phyloP scores from a whole-genome alignment of 78 protist species.

The Cavenderia fasciculata region DNA sequence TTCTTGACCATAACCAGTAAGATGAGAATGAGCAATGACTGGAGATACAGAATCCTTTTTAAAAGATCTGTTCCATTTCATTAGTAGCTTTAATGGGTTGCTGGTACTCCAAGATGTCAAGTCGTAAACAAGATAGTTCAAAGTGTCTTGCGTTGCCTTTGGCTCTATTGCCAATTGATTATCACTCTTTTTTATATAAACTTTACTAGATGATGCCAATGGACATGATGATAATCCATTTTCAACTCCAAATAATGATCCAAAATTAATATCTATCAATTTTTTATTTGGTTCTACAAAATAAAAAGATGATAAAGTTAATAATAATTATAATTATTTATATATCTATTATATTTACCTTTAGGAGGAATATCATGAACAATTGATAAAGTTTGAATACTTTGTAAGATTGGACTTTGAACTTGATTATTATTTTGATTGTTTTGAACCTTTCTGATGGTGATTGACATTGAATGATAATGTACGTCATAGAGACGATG shows the following conservation, averaged over 20 bases:
- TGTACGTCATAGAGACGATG: conserved; percentile 54
- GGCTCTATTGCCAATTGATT: conserved; percentile 2
- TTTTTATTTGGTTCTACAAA: not conserved
- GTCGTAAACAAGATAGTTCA: conserved; percentile 15
- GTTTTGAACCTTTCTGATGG: conserved; percentile 38
- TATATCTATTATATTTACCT: not conserved
- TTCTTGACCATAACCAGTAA: conserved; percentile 82
- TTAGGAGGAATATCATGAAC: conserved; percentile 26
- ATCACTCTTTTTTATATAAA: conserved; percentile 34
- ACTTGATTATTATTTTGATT: not conserved
- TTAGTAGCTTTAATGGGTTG: conserved; percentile 21
- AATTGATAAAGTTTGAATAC: conserved; percentile 50
- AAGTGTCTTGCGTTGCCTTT: not conserved
- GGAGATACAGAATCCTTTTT: conserved; percentile 7
- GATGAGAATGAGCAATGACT: conserved; percentile 52
- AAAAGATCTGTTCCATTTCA: not conserved
- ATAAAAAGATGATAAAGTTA: not conserved
- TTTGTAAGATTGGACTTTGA: conserved; percentile 27
- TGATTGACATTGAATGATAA: conserved; percentile 72
- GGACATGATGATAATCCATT: conserved; percentile 57
- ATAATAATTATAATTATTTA: not conserved
- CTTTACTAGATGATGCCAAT: conserved; percentile 38
- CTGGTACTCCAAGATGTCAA: too few species aligned
- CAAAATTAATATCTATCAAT: not conserved
- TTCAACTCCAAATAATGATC: conserved; percentile 16